A percentile compares a stretch with the other conserved stretches of the same genome.
Conservation (phyloP, 2,329 filamentous ascomycete species). For the Beauveria scarabaeidicola region DNA sequence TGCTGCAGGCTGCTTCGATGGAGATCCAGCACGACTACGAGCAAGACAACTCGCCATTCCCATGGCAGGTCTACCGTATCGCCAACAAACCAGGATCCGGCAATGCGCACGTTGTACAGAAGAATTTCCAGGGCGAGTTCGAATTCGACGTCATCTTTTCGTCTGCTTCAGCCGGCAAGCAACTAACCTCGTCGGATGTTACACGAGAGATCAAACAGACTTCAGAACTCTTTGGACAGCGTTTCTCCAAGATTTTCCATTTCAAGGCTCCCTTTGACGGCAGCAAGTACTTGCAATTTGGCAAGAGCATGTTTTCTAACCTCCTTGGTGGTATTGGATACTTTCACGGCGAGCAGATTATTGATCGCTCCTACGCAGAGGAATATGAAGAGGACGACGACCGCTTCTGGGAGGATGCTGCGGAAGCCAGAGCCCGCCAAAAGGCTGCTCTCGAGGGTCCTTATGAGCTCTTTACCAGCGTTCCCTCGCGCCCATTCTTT, state of each 20-base stretch:
- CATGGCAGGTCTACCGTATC: slow-evolving; percentile 78
- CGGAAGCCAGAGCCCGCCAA: slow-evolving; percentile 63
- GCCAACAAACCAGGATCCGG: slow-evolving; percentile 58
- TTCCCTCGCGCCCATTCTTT: slow-evolving; percentile 93
- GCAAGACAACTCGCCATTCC: slow-evolving; percentile 64
- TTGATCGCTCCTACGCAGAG: slow-evolving; percentile 83
- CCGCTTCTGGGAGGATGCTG: slow-evolving; percentile 89
- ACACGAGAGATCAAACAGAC: slow-evolving; percentile 59
- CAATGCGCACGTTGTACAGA: slow-evolving; percentile 84
- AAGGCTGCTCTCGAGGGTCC: slow-evolving; percentile 68
- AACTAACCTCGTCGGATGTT: slow-evolving; percentile 52
- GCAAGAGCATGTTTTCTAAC: slow-evolving; percentile 88
- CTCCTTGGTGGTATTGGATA: slow-evolving; percentile 90
- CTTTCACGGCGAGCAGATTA: slow-evolving; percentile 80
- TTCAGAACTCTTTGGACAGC: slow-evolving; percentile 61
- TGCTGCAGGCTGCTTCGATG: slow-evolving; percentile 43
- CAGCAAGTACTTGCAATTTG: slow-evolving; percentile 68
- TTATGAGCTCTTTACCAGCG: slow-evolving; percentile 80
- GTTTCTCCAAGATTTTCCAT: slow-evolving; percentile 58
- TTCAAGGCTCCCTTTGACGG: slow-evolving; percentile 68
- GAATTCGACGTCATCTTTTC: slow-evolving; percentile 91
- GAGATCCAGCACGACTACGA: slow-evolving; percentile 40
- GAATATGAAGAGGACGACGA: slow-evolving; percentile 95
- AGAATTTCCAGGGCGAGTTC: slow-evolving; percentile 81
- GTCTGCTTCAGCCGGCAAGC: slow-evolving; percentile 57